phyloP scores from a whole-genome alignment of 148 eudicot genomes.

The Chenopodium berlandieri region DNA sequence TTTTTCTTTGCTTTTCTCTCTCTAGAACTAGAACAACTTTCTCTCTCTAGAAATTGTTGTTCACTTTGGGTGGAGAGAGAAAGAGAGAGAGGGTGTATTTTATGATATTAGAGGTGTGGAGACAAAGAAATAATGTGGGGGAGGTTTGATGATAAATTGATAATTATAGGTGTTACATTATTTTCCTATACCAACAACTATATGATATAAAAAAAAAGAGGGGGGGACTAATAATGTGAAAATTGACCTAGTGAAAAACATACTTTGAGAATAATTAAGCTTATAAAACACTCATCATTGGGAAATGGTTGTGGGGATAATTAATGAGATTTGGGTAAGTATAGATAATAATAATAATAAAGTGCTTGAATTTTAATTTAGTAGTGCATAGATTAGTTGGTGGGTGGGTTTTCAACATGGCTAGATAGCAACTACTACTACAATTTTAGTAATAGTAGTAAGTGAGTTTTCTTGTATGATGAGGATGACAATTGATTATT shows the following conservation, averaged over 20 bases:
- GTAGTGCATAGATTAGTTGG: constrained; percentile 16
- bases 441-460: neutral
- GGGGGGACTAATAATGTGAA: neutral
- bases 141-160: neutral
- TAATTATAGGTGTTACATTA: constrained; percentile 25
- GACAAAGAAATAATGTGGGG: neutral
- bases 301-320: neutral
- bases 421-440: constrained; percentile 1
- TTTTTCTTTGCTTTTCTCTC: too few species aligned
- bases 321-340: neutral
- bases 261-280: neutral
- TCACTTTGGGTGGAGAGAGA: neutral
- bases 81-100: neutral
- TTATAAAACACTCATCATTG: constrained; percentile 16
- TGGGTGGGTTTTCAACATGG: constrained; percentile 18
- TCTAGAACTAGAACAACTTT: neutral
- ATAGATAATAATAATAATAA: too few species aligned
- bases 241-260: neutral
- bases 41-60: neutral
- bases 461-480: neutral
- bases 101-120: neutral
- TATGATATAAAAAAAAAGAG: neutral
- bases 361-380: too few species aligned
- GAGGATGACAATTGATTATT: neutral
- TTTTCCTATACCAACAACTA: constrained; percentile 22